Evolutionary conservation across 2,329 filamentous ascomycete genomes (phyloP), one percentile per base, ranked within the genome.

Genomic region (Westerdykella sp.): DNA sequence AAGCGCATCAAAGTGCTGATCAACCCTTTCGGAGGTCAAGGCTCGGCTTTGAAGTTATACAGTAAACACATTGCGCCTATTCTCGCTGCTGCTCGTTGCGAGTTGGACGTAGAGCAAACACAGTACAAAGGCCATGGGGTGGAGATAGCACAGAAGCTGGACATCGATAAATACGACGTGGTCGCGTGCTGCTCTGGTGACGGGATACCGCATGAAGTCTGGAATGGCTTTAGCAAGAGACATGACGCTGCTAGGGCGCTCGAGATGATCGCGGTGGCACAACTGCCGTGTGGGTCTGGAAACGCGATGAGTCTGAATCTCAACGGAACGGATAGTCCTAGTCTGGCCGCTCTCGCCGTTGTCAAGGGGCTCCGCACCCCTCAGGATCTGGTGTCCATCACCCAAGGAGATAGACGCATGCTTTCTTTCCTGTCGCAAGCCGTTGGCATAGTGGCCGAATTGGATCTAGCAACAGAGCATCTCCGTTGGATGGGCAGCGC

Each of bases 271-370:
- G 87, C 93, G 1, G 81, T 98, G 2, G 84, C 83, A 16, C 87
- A 95, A 60, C 76, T 98, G 30, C 93, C 93, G 1, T 95, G 90
- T 60, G 93, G 93, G 12, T 93, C 87, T 39, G 93, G 93, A 5
- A 98, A 98, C 65, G 93, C 87, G 16, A 85, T 97, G 81, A 86
- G 87, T 49, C 83, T 85, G 71, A 97, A 96, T 65, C 70, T 94
- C 37, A 88, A 87, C 53, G 93, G 91, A 5, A 90, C 89, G 1
- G 78, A 84, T 50, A 81, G 79, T 50, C 78, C 85, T 7, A 85
- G 81, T 46, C 66, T 87, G 37, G 88, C 90, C 0, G 87, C 91
- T 1, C 71, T 97, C 47, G 83, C 81, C 18, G 82, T 96, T 37
- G 79, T 96, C 58, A 98, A 98, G 66, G 91, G 89, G 10, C 70